Base-by-base conservation (phyloP, 2,329 filamentous ascomycete species). In the Leptographium lundbergii region DNA sequence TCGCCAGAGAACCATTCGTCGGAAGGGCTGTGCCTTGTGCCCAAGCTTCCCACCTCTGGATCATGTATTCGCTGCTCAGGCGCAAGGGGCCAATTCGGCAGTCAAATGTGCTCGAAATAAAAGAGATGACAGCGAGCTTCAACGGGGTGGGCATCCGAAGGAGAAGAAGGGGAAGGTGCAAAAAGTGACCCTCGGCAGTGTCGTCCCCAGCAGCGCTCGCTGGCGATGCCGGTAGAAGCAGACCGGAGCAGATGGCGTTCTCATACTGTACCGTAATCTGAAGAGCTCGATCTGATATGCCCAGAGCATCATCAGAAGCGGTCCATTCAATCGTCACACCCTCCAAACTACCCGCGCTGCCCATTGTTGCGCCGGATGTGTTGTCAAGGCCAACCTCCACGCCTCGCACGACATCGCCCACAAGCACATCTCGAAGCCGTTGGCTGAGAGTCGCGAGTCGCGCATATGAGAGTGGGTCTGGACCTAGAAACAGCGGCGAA, bases 361-460 rank as follows among this genome's bases (percentile, higher is more conserved):
- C 70, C 25, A 77, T 65, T 0, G 67, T 61, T 7, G 64, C 73
- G 29, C 13, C 32, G 22, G 72, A 73, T 29, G 32, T 36, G 4
- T 65, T 66, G 13, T 61, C 63, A 6, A 79, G 65, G 0, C 75
- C 75, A 22, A 84, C 74, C 62, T 83, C 79, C 22, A 84, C 76
- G 51, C 81, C 81, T 59, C 81, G 77, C n/a, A 84, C 78, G 1
- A 81, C 76, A 63, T 84, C 81, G 19, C 81, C 81, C 0, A 82
- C 79, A 0, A 84, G 73, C 1, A 72, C 72, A 54, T 84, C 80
- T 47, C 80, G 76, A 2, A 84, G 68, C 2, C 77, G 73, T 9
- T 73, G 73, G 0, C 77, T 74, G 0, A 83, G 70, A 0, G 67
- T 59, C 17, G 71, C 67, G 2, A 84, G 72, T 3, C 75, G 72